phyloP scores from a whole-genome alignment of 345 rosid species.

The Excoecaria cochinchinensis region DNA sequence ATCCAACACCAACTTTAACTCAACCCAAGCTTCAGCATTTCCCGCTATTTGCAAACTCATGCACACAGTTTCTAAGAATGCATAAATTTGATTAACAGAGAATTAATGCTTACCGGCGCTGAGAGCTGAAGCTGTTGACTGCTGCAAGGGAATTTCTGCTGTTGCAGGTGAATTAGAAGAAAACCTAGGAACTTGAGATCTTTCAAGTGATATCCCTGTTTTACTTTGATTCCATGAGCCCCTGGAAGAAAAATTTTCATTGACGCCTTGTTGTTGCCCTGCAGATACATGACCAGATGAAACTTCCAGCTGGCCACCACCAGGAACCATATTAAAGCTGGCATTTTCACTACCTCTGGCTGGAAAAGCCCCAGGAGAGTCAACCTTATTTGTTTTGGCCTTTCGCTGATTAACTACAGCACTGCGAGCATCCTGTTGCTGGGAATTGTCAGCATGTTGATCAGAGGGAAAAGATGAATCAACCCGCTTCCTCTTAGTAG shows the following conservation, averaged over 20 bases:
- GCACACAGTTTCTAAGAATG: neutral
- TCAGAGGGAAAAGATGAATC: slow-evolving; percentile 59
- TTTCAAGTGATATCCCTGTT: slow-evolving; percentile 42
- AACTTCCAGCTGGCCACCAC: slow-evolving; percentile 47
- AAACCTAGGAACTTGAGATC: slow-evolving; percentile 52
- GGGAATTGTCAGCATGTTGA: slow-evolving; percentile 48
- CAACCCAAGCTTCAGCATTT: neutral
- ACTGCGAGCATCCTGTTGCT: slow-evolving; percentile 45
- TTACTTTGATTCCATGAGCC: slow-evolving; percentile 46
- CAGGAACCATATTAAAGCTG: slow-evolving; percentile 33
- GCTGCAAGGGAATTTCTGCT: slow-evolving; percentile 40
- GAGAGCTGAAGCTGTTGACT: slow-evolving; percentile 33
- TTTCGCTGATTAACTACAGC: slow-evolving; percentile 43
- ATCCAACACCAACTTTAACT: neutral
- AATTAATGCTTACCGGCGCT: slow-evolving; percentile 37
- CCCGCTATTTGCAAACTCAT: neutral
- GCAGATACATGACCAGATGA: slow-evolving; percentile 32
- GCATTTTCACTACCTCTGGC: slow-evolving; percentile 40
- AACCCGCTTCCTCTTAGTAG: slow-evolving; percentile 75
- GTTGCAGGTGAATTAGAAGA: slow-evolving; percentile 37
- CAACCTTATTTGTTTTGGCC: slow-evolving; percentile 68
- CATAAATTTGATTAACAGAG: slow-evolving; percentile 2
- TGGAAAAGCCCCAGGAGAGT: slow-evolving; percentile 44
- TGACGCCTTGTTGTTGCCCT: slow-evolving; percentile 43
- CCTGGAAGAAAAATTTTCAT: slow-evolving; percentile 43